Evolutionary conservation across 306 rosid genomes (phyloP).

Genomic region (Hylodesmum podocarpum): DNA sequence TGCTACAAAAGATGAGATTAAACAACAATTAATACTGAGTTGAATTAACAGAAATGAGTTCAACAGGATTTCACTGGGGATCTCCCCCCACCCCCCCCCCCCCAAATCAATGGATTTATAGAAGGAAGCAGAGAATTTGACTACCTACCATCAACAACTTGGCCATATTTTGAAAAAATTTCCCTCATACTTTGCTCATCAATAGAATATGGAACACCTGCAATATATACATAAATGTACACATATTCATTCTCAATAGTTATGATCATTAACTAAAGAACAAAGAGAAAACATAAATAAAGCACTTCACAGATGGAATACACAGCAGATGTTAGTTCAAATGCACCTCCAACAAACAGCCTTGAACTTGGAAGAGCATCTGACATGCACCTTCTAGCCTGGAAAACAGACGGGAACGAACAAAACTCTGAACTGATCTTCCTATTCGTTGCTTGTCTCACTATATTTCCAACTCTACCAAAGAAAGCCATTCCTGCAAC

Average conservation of each 20-base stretch:
- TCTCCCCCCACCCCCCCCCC: no score
- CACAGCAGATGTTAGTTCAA: neutral
- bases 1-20: conserved; percentile 41
- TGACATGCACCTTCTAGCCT: conserved; percentile 61
- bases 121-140: neutral
- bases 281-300: neutral
- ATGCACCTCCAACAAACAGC: conserved; percentile 67
- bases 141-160: conserved; percentile 56
- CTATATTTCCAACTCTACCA: conserved; percentile 60
- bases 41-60: neutral
- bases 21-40: neutral
- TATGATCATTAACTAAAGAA: neutral
- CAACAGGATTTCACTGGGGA: neutral
- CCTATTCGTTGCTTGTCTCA: conserved; percentile 49
- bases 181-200: conserved; percentile 59
- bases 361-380: conserved; percentile 44
- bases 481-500: conserved; percentile 65
- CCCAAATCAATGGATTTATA: neutral
- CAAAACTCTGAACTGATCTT: conserved; percentile 39
- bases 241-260: neutral
- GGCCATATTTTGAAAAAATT: conserved; percentile 60
- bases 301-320: neutral
- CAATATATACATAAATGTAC: conserved; percentile 4
- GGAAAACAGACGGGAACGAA: conserved; percentile 42
- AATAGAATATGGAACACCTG: conserved; percentile 60